Percentiles rank a stretch among this genome's conserved stretches.
Conservation (phyloP, 2,329 filamentous ascomycete genomes). For the Hirsutella minnesotensis region DNA sequence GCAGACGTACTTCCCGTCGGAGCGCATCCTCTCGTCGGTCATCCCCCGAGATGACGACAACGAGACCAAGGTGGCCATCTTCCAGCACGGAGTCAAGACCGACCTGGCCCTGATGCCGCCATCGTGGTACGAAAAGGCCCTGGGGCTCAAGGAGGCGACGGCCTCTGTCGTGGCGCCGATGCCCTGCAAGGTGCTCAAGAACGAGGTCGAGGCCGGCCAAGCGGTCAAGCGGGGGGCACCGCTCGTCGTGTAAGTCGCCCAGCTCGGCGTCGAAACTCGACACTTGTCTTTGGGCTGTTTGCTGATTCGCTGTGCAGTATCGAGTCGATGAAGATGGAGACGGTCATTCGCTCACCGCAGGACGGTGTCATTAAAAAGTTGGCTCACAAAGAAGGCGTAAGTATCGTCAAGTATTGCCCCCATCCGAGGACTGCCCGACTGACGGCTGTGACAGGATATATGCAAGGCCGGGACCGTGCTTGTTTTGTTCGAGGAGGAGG, state of each 20-base stretch:
- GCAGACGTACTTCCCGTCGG: conserved; percentile 61
- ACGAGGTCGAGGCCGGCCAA: conserved; percentile 76
- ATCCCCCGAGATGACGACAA: conserved; percentile 44
- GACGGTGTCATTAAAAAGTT: conserved; percentile 60
- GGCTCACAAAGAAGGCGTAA: conserved; percentile 63
- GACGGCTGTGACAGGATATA: conserved; percentile 43
- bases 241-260: conserved; percentile 60
- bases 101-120: conserved; percentile 49
- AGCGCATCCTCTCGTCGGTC: conserved; percentile 69
- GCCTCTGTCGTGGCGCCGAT: conserved; percentile 87
- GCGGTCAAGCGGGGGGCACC: conserved; percentile 74
- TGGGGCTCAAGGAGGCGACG: conserved; percentile 67
- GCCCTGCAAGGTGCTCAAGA: conserved; percentile 91
- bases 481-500: conserved; percentile 55
- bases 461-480: conserved; percentile 67
- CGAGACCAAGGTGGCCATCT: conserved; percentile 58
- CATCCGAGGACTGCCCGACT: conserved; percentile 7
- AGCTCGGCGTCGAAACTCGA: no score
- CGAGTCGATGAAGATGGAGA: conserved; percentile 88
- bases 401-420: conserved; percentile 14
- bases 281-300: no score
- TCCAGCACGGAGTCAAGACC: conserved; percentile 55
- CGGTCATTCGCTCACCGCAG: conserved; percentile 67
- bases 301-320: conserved; percentile 33
- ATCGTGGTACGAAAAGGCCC: conserved; percentile 74